Percentiles rank a stretch among this genome's conserved stretches.
phyloP scores from a whole-genome alignment of 495 filamentous ascomycete genomes.

The Tuber umbilicatum region DNA sequence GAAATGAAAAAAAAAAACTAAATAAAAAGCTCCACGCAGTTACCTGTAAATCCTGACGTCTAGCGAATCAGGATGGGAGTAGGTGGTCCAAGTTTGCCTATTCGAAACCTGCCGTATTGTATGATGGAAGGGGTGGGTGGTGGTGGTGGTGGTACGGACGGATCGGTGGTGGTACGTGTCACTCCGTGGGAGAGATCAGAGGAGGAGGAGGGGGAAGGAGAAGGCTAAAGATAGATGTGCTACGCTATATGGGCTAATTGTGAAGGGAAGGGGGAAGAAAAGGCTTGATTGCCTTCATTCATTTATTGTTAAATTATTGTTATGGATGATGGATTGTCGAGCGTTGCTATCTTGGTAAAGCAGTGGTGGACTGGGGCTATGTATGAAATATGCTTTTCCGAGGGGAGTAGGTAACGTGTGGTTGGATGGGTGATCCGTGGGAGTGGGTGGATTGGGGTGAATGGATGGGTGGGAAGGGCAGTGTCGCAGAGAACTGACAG shows the following conservation, averaged over 20 bases:
- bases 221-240: not conserved
- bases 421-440: not conserved
- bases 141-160: not conserved
- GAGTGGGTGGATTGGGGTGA: not conserved
- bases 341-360: not conserved
- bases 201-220: not conserved
- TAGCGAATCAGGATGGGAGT: not conserved
- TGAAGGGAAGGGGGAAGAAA: not conserved
- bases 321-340: not conserved
- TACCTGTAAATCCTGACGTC: not conserved
- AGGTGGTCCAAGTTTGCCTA: not conserved
- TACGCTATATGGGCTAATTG: not conserved
- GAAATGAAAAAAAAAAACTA: not conserved
- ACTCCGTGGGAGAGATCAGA: not conserved
- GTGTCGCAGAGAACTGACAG: not conserved
- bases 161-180: constrained; percentile 4
- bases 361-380: not conserved
- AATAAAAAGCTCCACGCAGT: not conserved
- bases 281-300: not conserved
- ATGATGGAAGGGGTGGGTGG: not conserved
- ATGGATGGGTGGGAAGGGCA: not conserved
- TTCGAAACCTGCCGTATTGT: not conserved
- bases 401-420: not conserved
- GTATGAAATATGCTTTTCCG: not conserved
- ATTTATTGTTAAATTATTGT: not conserved